Percentiles rank a stretch among this genome's conserved stretches.
These are phyloP conservation scores for Mycena crocata DNA, from an alignment of 768 basidiomycete species.

Conservation along the genomic window DNA sequence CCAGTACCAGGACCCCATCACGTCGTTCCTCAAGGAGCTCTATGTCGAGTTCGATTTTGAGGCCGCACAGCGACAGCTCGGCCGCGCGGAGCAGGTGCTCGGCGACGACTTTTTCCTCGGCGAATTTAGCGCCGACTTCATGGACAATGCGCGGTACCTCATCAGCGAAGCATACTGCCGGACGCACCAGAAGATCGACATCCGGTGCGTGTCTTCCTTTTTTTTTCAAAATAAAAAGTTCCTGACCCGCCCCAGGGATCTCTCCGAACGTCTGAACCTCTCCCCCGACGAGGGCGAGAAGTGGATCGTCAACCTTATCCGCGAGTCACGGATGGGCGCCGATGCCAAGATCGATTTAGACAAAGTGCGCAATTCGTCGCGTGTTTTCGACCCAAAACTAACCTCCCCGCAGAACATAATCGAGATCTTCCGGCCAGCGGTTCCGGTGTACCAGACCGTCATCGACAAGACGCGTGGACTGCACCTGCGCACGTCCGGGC, in stretches of 20 bases:
- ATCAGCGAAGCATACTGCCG: conserved; percentile 98
- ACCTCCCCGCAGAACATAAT: conserved; percentile 85
- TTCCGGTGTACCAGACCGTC: conserved; percentile 92
- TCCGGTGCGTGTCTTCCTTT: conserved; percentile 65
- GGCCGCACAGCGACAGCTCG: conserved; percentile 87
- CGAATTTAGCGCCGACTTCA: conserved; percentile 91
- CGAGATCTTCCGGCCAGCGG: conserved; percentile 90
- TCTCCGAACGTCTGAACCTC: conserved; percentile 93
- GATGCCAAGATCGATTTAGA: conserved; percentile 98
- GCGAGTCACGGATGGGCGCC: conserved; percentile 95
- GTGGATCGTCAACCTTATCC: conserved; percentile 99
- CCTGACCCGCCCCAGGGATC: conserved; percentile 64
- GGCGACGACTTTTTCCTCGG: conserved; percentile 94
- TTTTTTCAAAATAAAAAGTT: too few species aligned
- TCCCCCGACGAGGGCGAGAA: conserved; percentile 97
- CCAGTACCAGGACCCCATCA: conserved; percentile 95
- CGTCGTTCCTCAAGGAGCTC: conserved; percentile 91
- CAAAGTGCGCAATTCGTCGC: conserved; percentile 66
- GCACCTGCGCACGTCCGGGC: conserved; percentile 89
- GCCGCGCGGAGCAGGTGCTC: conserved; percentile 83
- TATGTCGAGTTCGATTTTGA: conserved; percentile 98
- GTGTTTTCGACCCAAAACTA: neutral
- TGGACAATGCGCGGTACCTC: conserved; percentile 96
- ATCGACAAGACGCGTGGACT: conserved; percentile 96
- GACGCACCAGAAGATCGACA: conserved; percentile 94